Evolutionary conservation across 2,329 filamentous ascomycete species (phyloP).

Genomic region (Pestalotiopsis sp.): DNA sequence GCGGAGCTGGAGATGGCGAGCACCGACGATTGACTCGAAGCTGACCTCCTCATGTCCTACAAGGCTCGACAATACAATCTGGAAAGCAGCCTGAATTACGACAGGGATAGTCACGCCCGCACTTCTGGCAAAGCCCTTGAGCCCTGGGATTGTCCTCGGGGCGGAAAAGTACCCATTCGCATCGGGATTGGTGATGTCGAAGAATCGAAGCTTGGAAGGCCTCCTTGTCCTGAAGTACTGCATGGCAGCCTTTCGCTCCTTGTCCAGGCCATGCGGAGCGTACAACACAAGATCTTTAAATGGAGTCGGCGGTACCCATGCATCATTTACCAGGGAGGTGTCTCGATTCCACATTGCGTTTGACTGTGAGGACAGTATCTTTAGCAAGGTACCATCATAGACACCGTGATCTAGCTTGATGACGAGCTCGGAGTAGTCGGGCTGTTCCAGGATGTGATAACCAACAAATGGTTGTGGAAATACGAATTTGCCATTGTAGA

Average conservation of each 20-base stretch:
- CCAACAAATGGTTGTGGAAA: background rate
- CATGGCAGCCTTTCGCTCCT: background rate
- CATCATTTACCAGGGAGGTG: background rate
- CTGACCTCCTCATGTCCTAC: background rate
- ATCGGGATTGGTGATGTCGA: background rate
- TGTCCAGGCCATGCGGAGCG: background rate
- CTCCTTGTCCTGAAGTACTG: background rate
- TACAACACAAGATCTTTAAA: background rate
- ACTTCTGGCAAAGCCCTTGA: background rate
- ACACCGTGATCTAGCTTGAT: background rate
- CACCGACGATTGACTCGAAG: background rate
- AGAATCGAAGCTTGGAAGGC: background rate
- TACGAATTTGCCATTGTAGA: background rate
- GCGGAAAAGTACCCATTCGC: background rate
- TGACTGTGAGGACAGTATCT: background rate
- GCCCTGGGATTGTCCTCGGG: background rate
- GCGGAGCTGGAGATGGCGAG: background rate
- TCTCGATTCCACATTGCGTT: background rate
- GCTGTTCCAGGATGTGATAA: background rate
- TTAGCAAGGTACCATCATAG: background rate
- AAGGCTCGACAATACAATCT: background rate
- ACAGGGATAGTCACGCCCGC: background rate
- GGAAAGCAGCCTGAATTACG: background rate
- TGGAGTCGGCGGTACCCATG: background rate
- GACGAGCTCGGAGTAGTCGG: background rate